Percentiles rank a stretch among this genome's conserved stretches.
These are phyloP conservation scores for Smallanthus sonchifolius DNA, from an alignment of 129 eudicot genomes.

Conservation along the genomic window DNA sequence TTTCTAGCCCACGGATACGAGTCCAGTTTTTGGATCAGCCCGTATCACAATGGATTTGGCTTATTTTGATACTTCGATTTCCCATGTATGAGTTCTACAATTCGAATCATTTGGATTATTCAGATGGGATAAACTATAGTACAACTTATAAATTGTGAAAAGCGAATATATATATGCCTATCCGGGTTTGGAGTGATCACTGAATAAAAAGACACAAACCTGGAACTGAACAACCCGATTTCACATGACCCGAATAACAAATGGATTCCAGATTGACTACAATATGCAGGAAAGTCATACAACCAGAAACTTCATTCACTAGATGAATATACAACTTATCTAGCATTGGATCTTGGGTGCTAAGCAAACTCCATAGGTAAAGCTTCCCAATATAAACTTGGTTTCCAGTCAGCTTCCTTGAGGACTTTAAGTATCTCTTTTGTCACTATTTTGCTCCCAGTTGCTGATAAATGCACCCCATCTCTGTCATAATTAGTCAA, in stretches of 20 bases:
- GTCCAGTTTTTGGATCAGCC: no score
- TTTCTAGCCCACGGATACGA: no score
- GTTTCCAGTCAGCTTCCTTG: slow-evolving; percentile 57
- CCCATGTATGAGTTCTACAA: no score
- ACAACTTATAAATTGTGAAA: no score
- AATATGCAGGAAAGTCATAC: neutral
- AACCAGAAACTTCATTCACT: neutral
- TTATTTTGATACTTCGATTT: no score
- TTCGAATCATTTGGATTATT: no score
- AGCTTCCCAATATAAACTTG: slow-evolving; percentile 52
- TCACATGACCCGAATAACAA: neutral
- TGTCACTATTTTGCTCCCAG: slow-evolving; percentile 55
- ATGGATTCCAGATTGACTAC: neutral
- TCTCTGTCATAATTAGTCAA: slow-evolving; percentile 35
- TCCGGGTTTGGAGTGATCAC: neutral
- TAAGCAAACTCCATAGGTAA: slow-evolving; percentile 49
- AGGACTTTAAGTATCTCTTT: slow-evolving; percentile 52
- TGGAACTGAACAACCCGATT: neutral
- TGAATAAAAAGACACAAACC: neutral
- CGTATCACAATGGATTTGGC: no score
- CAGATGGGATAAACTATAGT: no score
- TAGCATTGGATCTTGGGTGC: neutral
- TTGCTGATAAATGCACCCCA: slow-evolving; percentile 61
- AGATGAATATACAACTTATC: neutral
- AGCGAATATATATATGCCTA: neutral